Percentiles rank a stretch among this genome's conserved stretches.
phyloP scores from a whole-genome alignment of 208 protist genomes.

The Acanthamoeba royreba region DNA sequence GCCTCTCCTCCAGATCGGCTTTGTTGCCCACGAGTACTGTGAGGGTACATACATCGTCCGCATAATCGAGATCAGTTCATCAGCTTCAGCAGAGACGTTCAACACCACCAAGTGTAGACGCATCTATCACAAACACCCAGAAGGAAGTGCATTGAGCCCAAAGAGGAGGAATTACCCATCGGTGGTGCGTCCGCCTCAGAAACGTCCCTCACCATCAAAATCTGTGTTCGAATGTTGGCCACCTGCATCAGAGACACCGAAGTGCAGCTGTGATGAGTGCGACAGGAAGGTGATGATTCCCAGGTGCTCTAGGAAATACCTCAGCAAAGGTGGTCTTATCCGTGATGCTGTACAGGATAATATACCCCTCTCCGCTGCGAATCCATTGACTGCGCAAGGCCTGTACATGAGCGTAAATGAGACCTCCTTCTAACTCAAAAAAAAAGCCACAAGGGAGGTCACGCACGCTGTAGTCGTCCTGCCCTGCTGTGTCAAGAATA shows the following conservation, averaged over 20 bases:
- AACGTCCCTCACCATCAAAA: constrained; percentile 69
- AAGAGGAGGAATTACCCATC: constrained; percentile 42
- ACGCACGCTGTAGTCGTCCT: constrained; percentile 19
- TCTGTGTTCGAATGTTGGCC: background rate
- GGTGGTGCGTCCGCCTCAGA: constrained; percentile 68
- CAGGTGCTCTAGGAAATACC: too few relatives aligned
- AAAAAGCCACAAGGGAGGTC: background rate
- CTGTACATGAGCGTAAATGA: background rate
- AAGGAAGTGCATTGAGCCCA: background rate
- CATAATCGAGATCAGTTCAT: background rate
- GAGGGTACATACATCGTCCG: too few relatives aligned
- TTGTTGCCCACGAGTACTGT: constrained; percentile 75
- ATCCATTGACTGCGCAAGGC: constrained; percentile 20
- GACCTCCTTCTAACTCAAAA: background rate
- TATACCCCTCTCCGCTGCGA: constrained; percentile 72
- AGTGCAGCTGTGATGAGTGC: background rate
- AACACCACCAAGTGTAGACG: background rate
- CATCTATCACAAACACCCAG: background rate
- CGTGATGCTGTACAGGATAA: constrained; percentile 77
- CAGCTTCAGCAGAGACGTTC: too few relatives aligned
- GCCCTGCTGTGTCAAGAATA: constrained; percentile 10
- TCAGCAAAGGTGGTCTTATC: constrained; percentile 75
- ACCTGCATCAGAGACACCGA: background rate
- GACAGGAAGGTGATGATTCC: too few relatives aligned
- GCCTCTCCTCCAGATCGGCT: constrained; percentile 72